These are phyloP conservation scores for Haplosporangium sp. DNA, from an alignment of 371 early-diverging fungal genomes.

Conservation along the genomic window DNA sequence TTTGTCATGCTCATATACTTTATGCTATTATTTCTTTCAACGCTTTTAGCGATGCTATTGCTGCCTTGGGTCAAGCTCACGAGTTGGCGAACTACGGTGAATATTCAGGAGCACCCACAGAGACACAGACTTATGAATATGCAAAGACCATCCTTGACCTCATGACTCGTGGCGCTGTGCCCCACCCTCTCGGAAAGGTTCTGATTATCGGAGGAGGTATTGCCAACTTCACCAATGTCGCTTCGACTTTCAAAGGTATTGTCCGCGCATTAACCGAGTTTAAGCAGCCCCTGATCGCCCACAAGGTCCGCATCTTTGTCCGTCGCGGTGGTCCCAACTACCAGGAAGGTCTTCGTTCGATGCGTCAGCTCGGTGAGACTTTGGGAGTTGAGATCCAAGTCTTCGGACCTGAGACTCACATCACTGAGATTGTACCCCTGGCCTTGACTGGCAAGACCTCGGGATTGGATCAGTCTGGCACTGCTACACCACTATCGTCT, in stretches of 20 bases:
- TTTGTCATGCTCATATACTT: neutral
- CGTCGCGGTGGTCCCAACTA: slow-evolving; percentile 99
- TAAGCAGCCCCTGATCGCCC: slow-evolving; percentile 85
- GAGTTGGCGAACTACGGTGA: slow-evolving; percentile 99
- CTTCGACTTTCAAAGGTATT: slow-evolving; percentile 98
- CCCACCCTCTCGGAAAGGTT: slow-evolving; percentile 91
- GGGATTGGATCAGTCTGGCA: slow-evolving; percentile 41
- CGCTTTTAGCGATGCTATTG: slow-evolving; percentile 89
- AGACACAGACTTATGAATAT: slow-evolving; percentile 98
- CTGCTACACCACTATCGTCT: slow-evolving; percentile 61
- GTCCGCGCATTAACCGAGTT: slow-evolving; percentile 94
- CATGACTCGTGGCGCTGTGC: slow-evolving; percentile 88
- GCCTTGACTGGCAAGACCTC: slow-evolving; percentile 77
- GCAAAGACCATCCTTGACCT: slow-evolving; percentile 97
- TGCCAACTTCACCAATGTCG: slow-evolving; percentile 99
- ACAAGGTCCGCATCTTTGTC: slow-evolving; percentile 93
- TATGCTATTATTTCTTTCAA: slow-evolving; percentile 21
- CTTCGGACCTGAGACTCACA: slow-evolving; percentile 97
- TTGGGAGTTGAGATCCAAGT: slow-evolving; percentile 95
- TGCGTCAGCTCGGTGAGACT: slow-evolving; percentile 92
- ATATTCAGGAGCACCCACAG: slow-evolving; percentile 98
- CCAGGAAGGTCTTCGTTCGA: slow-evolving; percentile 97
- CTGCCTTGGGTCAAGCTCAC: slow-evolving; percentile 91
- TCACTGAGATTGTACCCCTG: slow-evolving; percentile 97
- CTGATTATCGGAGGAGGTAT: slow-evolving; percentile 99